Base-by-base conservation (phyloP, 2,329 filamentous ascomycete species). In the Fusarium algeriense region DNA sequence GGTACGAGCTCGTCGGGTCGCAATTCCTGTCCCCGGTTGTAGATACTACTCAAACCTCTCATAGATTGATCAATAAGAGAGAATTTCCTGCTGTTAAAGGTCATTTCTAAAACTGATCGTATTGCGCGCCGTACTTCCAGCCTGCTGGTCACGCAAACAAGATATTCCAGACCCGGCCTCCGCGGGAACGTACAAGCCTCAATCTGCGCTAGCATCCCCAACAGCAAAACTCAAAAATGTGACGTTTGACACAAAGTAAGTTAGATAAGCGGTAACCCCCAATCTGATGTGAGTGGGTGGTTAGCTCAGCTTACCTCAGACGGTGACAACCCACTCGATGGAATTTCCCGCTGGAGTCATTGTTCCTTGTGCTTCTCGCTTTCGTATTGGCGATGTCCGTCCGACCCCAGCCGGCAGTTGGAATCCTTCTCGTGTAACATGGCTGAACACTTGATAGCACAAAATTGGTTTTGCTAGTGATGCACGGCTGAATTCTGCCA, bases 271-370 rank as follows among this genome's bases (percentile, higher is more conserved):
- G n/a, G 48, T 8, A 6, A 3, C 2, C 4, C 12, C 2, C 12
- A 26, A 2, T n/a, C 3, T 52, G 17, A n/a, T n/a, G 13, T n/a
- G 20, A 15, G 9, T 15, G 20, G 3, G 9, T 15, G 20, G 3
- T 2, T 5, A 5, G 10, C 14, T 43, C 48, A 28, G 60, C 50
- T 58, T 44, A 58, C 43, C n/a, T 64, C 61, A 64, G 59, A 64
- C 13, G 10, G 28, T 0, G 19, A 46, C 10, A 17, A 6, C 17
- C 35, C 41, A 7, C n/a, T 20, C 6, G 5, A 11, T 3, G 14
- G 20, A 26, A 8, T 26, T 50, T 26, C 17, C 32, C 12, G 0
- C 19, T 52, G 2, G 0, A 12, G 20, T 15, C 1, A 0, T 2
- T 50, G 12, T 11, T 8, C 3, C 17, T 26, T 9, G 37, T 38